A percentile compares a stretch with the other conserved stretches of the same genome.
phyloP scores from a whole-genome alignment of 2,329 filamentous ascomycete genomes.

The Cercospora sesami region DNA sequence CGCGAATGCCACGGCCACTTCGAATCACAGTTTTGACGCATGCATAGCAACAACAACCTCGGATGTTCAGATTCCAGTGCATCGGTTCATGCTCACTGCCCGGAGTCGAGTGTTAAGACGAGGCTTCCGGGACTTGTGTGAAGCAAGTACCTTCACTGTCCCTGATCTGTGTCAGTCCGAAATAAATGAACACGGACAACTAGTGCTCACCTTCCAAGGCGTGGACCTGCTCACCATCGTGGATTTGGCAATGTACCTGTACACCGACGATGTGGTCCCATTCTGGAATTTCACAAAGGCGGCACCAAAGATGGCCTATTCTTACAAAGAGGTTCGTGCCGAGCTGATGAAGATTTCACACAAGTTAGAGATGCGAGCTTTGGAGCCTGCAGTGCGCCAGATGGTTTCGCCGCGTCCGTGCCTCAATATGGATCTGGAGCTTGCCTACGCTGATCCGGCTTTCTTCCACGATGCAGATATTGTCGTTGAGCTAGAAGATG shows the following conservation, averaged over 20 bases:
- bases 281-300: slow-evolving; percentile 80
- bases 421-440: slow-evolving; percentile 68
- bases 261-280: slow-evolving; percentile 76
- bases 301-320: slow-evolving; percentile 63
- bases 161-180: slow-evolving; percentile 63
- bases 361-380: slow-evolving; percentile 65
- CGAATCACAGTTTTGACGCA: slow-evolving; percentile 48
- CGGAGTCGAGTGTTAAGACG: slow-evolving; percentile 69
- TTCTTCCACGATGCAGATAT: slow-evolving; percentile 83
- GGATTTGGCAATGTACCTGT: slow-evolving; percentile 76
- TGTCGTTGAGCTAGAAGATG: slow-evolving; percentile 72
- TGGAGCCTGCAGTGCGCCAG: slow-evolving; percentile 76
- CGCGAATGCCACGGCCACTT: slow-evolving; percentile 37
- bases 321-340: slow-evolving; percentile 75
- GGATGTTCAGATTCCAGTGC: slow-evolving; percentile 72
- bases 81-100: slow-evolving; percentile 75
- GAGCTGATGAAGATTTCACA: slow-evolving; percentile 87
- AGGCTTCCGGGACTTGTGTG: slow-evolving; percentile 60
- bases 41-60: slow-evolving; percentile 59
- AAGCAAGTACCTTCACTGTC: slow-evolving; percentile 56
- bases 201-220: slow-evolving; percentile 64
- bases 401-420: slow-evolving; percentile 66
- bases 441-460: slow-evolving; percentile 64
- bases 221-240: slow-evolving; percentile 77
- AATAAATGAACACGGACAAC: slow-evolving; percentile 52